Percentiles rank a stretch among this genome's conserved stretches.
phyloP scores from a whole-genome alignment of 2,329 filamentous ascomycete genomes.

The Amauroascus niger region DNA sequence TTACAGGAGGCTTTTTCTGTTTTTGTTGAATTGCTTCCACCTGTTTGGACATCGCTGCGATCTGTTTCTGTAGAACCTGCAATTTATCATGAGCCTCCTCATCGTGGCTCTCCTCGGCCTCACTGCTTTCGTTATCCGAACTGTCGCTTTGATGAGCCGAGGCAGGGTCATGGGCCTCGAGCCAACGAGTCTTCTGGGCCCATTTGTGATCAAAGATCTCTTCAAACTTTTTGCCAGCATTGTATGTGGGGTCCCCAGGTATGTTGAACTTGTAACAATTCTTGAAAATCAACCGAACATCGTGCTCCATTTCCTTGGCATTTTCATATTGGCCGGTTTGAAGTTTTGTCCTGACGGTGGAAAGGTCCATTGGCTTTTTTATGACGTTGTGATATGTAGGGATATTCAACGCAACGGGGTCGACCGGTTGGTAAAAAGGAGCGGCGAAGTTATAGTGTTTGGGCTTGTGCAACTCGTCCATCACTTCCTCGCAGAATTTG shows the following conservation, averaged over 20 bases:
- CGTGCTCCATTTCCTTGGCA: constrained; percentile 74
- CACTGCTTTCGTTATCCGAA: constrained; percentile 60
- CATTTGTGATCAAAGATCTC: constrained; percentile 66
- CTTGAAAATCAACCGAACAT: constrained; percentile 70
- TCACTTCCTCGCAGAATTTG: constrained; percentile 74
- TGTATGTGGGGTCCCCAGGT: constrained; percentile 62
- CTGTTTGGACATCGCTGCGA: constrained; percentile 64
- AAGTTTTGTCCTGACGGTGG: constrained; percentile 70
- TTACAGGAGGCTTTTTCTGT: constrained; percentile 47
- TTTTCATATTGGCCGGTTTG: constrained; percentile 68
- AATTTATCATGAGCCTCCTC: constrained; percentile 55
- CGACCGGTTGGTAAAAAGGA: constrained; percentile 75
- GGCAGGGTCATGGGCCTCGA: constrained; percentile 61
- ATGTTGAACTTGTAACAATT: constrained; percentile 93
- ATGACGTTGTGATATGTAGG: constrained; percentile 88
- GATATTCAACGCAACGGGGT: constrained; percentile 87
- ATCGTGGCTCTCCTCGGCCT: constrained; percentile 57
- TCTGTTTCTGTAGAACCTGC: constrained; percentile 56
- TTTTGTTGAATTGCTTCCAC: constrained; percentile 47
- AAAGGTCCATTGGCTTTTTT: constrained; percentile 93
- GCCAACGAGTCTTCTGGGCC: constrained; percentile 69
- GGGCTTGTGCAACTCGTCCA: constrained; percentile 65
- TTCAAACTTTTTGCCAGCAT: constrained; percentile 62
- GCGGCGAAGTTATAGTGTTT: constrained; percentile 60
- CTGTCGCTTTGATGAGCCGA: constrained; percentile 57